Evolutionary conservation across 2,329 filamentous ascomycete genomes (phyloP), one percentile per base, ranked within the genome.

Genomic region (Bipolaris sorokiniana): DNA sequence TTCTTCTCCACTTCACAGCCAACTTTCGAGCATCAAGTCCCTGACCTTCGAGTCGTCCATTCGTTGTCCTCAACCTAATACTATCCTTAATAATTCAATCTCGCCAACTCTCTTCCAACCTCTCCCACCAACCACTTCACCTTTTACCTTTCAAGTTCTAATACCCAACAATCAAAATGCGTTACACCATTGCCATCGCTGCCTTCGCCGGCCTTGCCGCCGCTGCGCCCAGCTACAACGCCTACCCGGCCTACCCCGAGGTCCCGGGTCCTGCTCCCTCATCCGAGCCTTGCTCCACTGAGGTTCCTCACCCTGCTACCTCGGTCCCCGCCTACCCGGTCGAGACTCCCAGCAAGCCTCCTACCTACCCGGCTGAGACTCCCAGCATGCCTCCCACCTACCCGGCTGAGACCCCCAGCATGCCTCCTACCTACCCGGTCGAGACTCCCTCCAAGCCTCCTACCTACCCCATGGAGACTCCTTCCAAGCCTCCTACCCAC

Each of bases 41-140:
- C 71, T 75, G 73, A 74, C 74, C 69, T 74, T 71, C 72, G 73
- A 55, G 74, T 76, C 74, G 75, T 77, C 75, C 75, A 76, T 66
- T 77, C 75, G 71, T 76, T 76, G 68, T 67, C 26, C 67, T 67
- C 72, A 75, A 73, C 72, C 34, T 74, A 74, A 69, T 74, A 76
- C 74, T 69, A 65, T 77, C 74, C 58, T 76, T 76, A 76, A 76
- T 72, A 68, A 61, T 66, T 64, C 62, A 61, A 56, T 52, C 58
- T 56, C 63, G 52, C 58, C 44, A 64, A 48, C 55, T 55, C 56
- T 56, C 54, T 52, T 44, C 58, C 62, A 57, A 61, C 64, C 61
- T 47, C 49, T 31, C 28, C 28, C 7, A 47, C 26, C 48, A 45
- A 44, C 47, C 18, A 56, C 62, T 58, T 59, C 66, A 58, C 64